A percentile compares a stretch with the other conserved stretches of the same genome.
Evolutionary conservation across 1,139 yeast species (phyloP).

Genomic region (Suhomyces atakaporum): DNA sequence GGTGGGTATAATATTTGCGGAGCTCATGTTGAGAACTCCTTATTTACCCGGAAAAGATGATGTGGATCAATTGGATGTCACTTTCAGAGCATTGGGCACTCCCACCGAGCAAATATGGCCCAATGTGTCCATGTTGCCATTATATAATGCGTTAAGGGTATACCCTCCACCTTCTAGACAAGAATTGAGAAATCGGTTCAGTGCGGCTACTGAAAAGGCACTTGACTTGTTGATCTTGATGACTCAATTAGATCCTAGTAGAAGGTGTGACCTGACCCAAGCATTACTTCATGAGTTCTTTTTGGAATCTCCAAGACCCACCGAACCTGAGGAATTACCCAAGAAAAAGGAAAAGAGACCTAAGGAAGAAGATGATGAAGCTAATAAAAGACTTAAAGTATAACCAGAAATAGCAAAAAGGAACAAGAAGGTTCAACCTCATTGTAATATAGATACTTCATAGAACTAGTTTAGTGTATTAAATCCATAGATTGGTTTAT

Average conservation of each 20-base stretch:
- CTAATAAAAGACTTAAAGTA: conserved; percentile 6
- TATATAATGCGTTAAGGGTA: conserved; percentile 67
- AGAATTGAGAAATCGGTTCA: conserved; percentile 79
- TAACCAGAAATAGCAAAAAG: not conserved
- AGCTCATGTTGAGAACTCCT: conserved; percentile 90
- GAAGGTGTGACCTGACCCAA: conserved; percentile 64
- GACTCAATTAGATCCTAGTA: conserved; percentile 77
- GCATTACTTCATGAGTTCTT: conserved; percentile 74
- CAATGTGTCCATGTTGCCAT: conserved; percentile 75
- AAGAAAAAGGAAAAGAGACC: conserved; percentile 35
- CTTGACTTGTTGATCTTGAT: conserved; percentile 72
- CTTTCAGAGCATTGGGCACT: conserved; percentile 92
- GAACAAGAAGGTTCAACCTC: no score
- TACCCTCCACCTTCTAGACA: conserved; percentile 85
- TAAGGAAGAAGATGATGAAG: conserved; percentile 20
- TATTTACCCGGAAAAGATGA: conserved; percentile 93
- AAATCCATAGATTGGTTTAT: no score
- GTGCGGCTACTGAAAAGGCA: conserved; percentile 90
- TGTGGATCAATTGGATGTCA: conserved; percentile 83
- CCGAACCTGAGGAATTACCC: conserved; percentile 71
- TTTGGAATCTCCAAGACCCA: conserved; percentile 73
- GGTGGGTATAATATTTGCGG: conserved; percentile 94
- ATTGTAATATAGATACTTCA: no score
- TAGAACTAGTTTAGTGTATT: no score
- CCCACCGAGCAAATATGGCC: conserved; percentile 96